Evolutionary conservation across 2,329 filamentous ascomycete species (phyloP).

Genomic region (Aspergillus nomiae): DNA sequence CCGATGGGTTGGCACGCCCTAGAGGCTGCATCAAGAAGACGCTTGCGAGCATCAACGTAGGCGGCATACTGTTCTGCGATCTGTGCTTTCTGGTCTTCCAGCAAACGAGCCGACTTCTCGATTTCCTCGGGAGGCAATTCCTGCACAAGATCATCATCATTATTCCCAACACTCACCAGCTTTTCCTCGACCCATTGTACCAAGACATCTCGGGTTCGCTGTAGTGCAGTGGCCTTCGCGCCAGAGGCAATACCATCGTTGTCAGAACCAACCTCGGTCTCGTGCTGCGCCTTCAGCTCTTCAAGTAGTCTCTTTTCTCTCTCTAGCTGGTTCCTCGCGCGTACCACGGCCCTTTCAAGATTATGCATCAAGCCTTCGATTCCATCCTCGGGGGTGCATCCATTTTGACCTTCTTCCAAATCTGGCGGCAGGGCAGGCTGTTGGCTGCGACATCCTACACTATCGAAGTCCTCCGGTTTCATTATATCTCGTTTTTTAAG

Average conservation of each 20-base stretch:
- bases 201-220: conserved; percentile 51
- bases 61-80: conserved; percentile 38
- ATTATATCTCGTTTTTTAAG: conserved; percentile 33
- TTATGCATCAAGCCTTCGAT: conserved; percentile 39
- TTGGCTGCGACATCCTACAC: conserved; percentile 15
- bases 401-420: conserved; percentile 19
- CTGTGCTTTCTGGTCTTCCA: conserved; percentile 35
- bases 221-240: conserved; percentile 40
- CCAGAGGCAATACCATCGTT: conserved; percentile 13
- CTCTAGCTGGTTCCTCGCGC: conserved; percentile 39
- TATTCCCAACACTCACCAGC: conserved; percentile 39
- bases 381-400: conserved; percentile 17
- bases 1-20: conserved; percentile 37
- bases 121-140: conserved; percentile 34
- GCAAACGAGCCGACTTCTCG: conserved; percentile 28
- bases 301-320: conserved; percentile 38
- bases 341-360: conserved; percentile 42
- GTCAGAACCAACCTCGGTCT: conserved; percentile 8
- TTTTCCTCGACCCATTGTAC: conserved; percentile 55
- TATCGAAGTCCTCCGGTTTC: conserved; percentile 24
- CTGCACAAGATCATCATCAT: conserved; percentile 30
- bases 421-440: conserved; percentile 20
- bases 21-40: conserved; percentile 38
- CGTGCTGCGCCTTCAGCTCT: conserved; percentile 30
- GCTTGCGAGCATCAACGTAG: conserved; percentile 40